Evolutionary conservation across 1,284 basidiomycete species (phyloP).

Genomic region (Inonotus hispidus): DNA sequence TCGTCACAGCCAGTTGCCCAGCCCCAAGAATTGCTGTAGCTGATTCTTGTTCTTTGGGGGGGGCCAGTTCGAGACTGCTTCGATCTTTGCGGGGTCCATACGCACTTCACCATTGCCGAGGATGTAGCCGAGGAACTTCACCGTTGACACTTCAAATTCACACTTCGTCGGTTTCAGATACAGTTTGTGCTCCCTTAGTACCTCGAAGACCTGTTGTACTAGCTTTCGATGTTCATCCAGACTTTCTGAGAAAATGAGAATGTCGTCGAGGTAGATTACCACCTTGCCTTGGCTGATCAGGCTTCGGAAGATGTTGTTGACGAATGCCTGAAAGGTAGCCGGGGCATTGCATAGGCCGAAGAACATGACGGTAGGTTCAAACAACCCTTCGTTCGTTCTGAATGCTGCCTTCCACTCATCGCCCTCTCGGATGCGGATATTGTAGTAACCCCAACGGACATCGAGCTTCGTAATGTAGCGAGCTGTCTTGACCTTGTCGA

Average conservation of each 20-base stretch:
- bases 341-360: not conserved
- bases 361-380: not conserved
- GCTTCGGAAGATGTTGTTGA: not conserved
- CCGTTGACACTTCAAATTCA: not conserved
- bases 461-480: constrained; percentile 34
- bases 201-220: not conserved
- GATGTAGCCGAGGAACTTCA: not conserved
- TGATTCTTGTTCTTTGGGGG: constrained; percentile 19
- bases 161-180: not conserved
- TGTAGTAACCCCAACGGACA: constrained; percentile 29
- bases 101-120: not conserved
- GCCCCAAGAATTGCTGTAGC: constrained; percentile 22
- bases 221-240: not conserved
- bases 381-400: not conserved
- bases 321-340: not conserved
- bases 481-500: constrained; percentile 28
- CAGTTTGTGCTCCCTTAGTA: not conserved
- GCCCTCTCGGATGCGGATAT: not conserved
- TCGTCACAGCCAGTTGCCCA: constrained; percentile 22
- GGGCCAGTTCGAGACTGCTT: constrained; percentile 23
- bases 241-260: not conserved
- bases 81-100: constrained; percentile 21
- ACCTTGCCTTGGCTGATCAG: not conserved
- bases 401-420: not conserved
- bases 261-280: not conserved